These are phyloP conservation scores for Remersonia thermophila DNA, from an alignment of 2,329 filamentous ascomycete genomes.

Conservation along the genomic window DNA sequence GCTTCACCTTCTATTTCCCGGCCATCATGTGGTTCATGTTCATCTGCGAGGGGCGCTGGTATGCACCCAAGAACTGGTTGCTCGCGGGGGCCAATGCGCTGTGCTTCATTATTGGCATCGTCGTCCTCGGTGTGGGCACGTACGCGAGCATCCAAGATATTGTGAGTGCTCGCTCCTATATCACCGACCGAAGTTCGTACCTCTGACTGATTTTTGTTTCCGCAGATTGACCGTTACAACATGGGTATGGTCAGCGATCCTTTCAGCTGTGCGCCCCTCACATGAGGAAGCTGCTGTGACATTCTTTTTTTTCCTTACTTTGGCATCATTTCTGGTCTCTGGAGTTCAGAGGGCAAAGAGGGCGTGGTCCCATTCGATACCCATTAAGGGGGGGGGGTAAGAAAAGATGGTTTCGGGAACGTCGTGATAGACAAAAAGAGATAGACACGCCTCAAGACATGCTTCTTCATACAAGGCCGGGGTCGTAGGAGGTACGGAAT, in stretches of 20 bases:
- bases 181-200: neutral
- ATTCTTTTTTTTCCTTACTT: neutral
- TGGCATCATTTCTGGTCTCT: neutral
- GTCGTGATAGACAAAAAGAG: too few relatives aligned
- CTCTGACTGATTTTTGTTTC: neutral
- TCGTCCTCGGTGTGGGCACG: slow-evolving; percentile 19
- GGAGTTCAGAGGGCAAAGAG: too few relatives aligned
- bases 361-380: too few relatives aligned
- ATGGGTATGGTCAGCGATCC: slow-evolving; percentile 10
- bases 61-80: slow-evolving; percentile 15
- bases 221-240: slow-evolving; percentile 12
- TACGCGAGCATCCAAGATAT: slow-evolving; percentile 21
- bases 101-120: slow-evolving; percentile 17
- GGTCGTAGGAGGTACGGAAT: too few relatives aligned
- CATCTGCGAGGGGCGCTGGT: slow-evolving; percentile 22
- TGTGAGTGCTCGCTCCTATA: slow-evolving; percentile 13
- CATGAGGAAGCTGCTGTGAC: neutral
- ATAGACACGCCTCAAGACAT: too few relatives aligned
- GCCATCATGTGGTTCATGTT: slow-evolving; percentile 24
- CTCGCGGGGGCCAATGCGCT: slow-evolving; percentile 13
- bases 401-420: too few relatives aligned
- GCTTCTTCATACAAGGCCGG: too few relatives aligned
- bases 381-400: neutral
- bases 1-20: slow-evolving; percentile 28
- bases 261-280: slow-evolving; percentile 13